A percentile compares a stretch with the other conserved stretches of the same genome.
Conservation (phyloP, 2,329 filamentous ascomycete genomes). For the Fusarium pilosicola region DNA sequence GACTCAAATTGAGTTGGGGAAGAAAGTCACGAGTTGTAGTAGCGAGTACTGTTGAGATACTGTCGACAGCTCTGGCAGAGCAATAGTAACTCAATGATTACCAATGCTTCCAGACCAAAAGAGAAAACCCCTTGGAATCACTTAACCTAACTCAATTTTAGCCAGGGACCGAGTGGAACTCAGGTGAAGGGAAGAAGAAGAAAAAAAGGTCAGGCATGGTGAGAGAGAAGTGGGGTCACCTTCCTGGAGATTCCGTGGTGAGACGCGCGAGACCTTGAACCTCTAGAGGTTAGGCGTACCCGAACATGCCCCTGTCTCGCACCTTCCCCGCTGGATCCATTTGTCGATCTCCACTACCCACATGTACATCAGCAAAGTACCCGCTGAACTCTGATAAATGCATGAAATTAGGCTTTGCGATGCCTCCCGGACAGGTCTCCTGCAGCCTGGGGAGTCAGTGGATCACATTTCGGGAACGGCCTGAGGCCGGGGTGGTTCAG, state of each 20-base stretch:
- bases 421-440: constrained; percentile 8
- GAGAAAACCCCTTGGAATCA: constrained; percentile 8
- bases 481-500: constrained; percentile 13
- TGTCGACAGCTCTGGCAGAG: neutral
- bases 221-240: constrained; percentile 21
- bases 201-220: constrained; percentile 24
- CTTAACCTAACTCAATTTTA: constrained; percentile 7
- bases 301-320: constrained; percentile 34
- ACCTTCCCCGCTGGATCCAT: constrained; percentile 28
- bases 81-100: constrained; percentile 6
- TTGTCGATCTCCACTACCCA: constrained; percentile 8
- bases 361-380: neutral
- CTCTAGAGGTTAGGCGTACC: constrained; percentile 46
- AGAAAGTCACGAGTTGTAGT: neutral
- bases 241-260: constrained; percentile 42
- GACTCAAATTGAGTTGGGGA: constrained; percentile 1
- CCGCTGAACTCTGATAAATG: constrained; percentile 23
- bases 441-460: constrained; percentile 30
- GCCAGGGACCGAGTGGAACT: constrained; percentile 29
- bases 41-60: neutral
- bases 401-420: constrained; percentile 20
- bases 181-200: constrained; percentile 7
- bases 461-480: constrained; percentile 23
- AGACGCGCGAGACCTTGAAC: constrained; percentile 43
- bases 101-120: constrained; percentile 6